Evolutionary conservation across 2,329 filamentous ascomycete genomes (phyloP), one percentile per base, ranked within the genome.

Genomic region (Botrytis elliptica): DNA sequence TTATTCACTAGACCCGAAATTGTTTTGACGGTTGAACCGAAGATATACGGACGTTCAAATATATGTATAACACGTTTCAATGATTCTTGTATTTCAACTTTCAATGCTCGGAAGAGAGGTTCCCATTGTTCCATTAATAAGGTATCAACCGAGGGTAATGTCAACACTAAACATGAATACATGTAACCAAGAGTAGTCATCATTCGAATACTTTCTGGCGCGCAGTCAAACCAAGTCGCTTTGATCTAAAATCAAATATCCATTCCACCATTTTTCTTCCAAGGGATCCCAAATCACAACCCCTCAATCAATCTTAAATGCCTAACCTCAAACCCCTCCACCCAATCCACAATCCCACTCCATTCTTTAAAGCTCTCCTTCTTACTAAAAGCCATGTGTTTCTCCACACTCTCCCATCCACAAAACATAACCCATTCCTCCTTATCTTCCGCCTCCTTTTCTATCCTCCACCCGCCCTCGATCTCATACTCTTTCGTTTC

Each of bases 371-470:
- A 75, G 6, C 33, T 59, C 25, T 75, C 73, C 25, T 72, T 76
- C 63, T 70, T 72, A 36, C 73, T 71, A 68, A 76, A 75, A 9
- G 33, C 70, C 62, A 62, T 55, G 65, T 78, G 73, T 46, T 75
- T 59, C 22, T 72, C 75, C 22, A 76, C 75, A 72, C 67, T 73
- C 38, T 78, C 65, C 63, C 74, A 77, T 4, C 74, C 75, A 33
- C 46, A 74, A 33, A 78, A 76, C 8, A 78, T 29, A 9, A 74
- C 70, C 73, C 74, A 78, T 66, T 78, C 76, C 33, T 78, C 77
- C 38, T 36, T 76, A 38, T 75, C 71, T 33, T 71, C 49, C 3
- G 44, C 67, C 60, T 76, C 75, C 42, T 77, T 76, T 60, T 78
- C 77, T 40, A 75, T 75, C 59, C 73, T 76, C 77, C 76, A 76